Percentiles rank a stretch among this genome's conserved stretches.
Evolutionary conservation across 345 rosid genomes (phyloP).

Genomic region (Laguncularia racemosa): DNA sequence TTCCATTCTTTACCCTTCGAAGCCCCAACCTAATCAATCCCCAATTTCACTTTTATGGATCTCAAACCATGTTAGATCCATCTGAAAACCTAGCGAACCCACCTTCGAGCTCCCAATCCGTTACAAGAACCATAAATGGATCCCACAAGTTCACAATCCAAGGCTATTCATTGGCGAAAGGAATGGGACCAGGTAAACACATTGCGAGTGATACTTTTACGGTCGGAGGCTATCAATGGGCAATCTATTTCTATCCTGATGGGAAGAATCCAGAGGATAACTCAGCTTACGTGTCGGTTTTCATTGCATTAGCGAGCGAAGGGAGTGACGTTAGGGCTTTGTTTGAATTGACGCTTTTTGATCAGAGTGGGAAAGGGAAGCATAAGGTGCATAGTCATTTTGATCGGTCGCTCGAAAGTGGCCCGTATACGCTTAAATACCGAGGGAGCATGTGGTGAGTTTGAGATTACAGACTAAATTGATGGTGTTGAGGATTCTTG

Average conservation of each 20-base stretch:
- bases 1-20: too few species aligned
- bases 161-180: constrained; percentile 59
- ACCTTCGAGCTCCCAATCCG: too few species aligned
- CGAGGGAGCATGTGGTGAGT: constrained; percentile 51
- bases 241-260: constrained; percentile 63
- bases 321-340: constrained; percentile 62
- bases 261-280: constrained; percentile 64
- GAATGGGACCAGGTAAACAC: constrained; percentile 68
- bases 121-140: constrained; percentile 28
- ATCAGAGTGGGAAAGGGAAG: constrained; percentile 67
- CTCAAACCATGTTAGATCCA: too few species aligned
- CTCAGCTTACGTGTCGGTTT: constrained; percentile 49
- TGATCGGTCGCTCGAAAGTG: constrained; percentile 55
- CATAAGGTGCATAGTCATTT: constrained; percentile 76
- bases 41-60: too few species aligned
- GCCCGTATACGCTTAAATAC: constrained; percentile 62
- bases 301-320: constrained; percentile 65
- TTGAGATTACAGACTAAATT: background rate
- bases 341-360: constrained; percentile 56
- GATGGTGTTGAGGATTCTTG: too few species aligned
- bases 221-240: constrained; percentile 67
- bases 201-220: constrained; percentile 55
- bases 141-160: constrained; percentile 44
- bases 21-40: too few species aligned
- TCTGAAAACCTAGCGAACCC: too few species aligned